These are phyloP conservation scores for Alnus glutinosa DNA, from an alignment of 306 rosid species.

Conservation along the genomic window DNA sequence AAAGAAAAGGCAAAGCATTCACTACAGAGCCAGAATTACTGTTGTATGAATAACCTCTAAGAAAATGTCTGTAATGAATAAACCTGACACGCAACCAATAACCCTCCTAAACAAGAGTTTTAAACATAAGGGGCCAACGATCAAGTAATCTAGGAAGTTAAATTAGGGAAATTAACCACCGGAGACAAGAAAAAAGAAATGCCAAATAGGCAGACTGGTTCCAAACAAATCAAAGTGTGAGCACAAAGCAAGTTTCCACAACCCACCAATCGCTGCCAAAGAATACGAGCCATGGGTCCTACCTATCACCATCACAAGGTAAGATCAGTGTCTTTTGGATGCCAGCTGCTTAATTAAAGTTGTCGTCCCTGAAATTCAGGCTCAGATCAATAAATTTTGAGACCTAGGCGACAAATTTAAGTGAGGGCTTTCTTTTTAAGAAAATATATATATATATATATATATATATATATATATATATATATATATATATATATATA, in stretches of 20 bases:
- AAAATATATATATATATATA: too few species aligned
- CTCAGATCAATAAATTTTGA: too few species aligned
- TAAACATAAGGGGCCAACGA: neutral
- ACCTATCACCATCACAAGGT: too few species aligned
- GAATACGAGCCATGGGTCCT: neutral
- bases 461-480: too few species aligned
- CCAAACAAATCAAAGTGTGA: neutral
- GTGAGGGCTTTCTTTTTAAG: too few species aligned
- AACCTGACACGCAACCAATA: conserved; percentile 7
- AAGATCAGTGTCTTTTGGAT: neutral
- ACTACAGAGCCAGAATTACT: neutral
- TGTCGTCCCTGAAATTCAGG: neutral
- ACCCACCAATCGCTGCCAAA: neutral
- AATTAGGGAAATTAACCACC: neutral
- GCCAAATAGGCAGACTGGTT: conserved; percentile 6
- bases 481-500: too few species aligned
- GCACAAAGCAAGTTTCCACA: neutral
- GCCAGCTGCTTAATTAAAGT: neutral
- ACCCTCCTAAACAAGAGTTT: neutral
- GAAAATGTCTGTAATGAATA: conserved; percentile 1
- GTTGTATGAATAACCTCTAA: neutral
- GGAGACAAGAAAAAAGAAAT: neutral
- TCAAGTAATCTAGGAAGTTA: neutral
- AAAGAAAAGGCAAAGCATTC: neutral
- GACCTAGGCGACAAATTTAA: too few species aligned